These are phyloP conservation scores for Neospora caninum DNA, from an alignment of 169 alveolate genomes.

Conservation along the genomic window DNA sequence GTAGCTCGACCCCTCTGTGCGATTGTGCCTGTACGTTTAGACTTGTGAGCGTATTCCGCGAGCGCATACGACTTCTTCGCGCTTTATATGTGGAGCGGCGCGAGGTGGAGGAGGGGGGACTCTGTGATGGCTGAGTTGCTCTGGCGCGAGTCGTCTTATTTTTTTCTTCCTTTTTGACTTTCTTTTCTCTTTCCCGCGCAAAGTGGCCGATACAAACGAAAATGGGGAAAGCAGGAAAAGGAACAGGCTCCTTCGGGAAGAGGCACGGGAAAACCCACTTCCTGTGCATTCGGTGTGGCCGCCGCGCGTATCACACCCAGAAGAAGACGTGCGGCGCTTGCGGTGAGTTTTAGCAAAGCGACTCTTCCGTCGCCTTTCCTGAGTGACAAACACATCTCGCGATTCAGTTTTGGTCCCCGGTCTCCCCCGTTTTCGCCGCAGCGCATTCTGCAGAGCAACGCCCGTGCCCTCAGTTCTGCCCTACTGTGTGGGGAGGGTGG, in stretches of 20 bases:
- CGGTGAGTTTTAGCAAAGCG: conserved; percentile 70
- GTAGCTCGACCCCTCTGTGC: too few relatives aligned
- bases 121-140: neutral
- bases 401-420: too few relatives aligned
- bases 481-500: neutral
- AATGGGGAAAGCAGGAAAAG: conserved; percentile 95
- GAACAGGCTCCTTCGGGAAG: conserved; percentile 96
- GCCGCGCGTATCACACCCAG: conserved; percentile 93
- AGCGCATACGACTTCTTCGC: too few relatives aligned
- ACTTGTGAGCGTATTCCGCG: too few relatives aligned
- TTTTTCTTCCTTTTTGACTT: neutral
- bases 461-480: neutral
- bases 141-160: neutral
- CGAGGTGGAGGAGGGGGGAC: neutral
- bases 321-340: conserved; percentile 97
- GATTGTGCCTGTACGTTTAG: too few relatives aligned
- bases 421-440: too few relatives aligned
- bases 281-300: conserved; percentile 96
- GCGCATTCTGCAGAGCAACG: too few relatives aligned
- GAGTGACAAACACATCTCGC: neutral
- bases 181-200: neutral
- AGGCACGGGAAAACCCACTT: conserved; percentile 96
- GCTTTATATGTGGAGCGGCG: neutral
- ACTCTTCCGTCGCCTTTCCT: neutral
- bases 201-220: neutral